Conservation (phyloP, 2,329 filamentous ascomycete species). For the Zymoseptoria pseudotritici region DNA sequence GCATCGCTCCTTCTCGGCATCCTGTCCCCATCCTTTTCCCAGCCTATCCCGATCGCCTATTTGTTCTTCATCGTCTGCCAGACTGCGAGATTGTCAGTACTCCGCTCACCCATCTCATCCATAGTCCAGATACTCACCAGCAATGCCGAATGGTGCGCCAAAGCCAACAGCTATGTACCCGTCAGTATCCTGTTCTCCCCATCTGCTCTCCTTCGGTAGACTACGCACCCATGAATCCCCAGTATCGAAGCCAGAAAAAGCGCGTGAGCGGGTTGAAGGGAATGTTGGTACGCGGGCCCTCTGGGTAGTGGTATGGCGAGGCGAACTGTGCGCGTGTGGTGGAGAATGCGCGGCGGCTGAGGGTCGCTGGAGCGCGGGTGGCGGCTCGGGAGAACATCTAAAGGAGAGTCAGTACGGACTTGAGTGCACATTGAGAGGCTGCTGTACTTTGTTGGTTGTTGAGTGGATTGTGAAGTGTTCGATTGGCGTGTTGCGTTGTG, state of each 20-base stretch:
- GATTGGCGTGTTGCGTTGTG: neutral
- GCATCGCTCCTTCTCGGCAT: neutral
- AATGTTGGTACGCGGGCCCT: constrained; percentile 88
- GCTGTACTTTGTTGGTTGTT: neutral
- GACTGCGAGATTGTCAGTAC: constrained; percentile 38
- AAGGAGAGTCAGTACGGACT: neutral
- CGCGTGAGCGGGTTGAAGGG: constrained; percentile 93
- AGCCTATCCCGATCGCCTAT: constrained; percentile 18
- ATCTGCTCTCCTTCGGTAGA: constrained; percentile 2
- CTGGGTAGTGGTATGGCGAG: constrained; percentile 96
- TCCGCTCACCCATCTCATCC: neutral
- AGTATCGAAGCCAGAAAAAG: constrained; percentile 78
- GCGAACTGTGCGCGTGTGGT: constrained; percentile 76
- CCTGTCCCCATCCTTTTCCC: neutral
- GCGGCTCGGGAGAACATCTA: constrained; percentile 3
- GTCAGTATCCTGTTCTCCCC: constrained; percentile 31
- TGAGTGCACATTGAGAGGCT: neutral
- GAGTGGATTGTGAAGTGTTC: neutral
- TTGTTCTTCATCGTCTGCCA: constrained; percentile 62
- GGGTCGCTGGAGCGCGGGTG: constrained; percentile 39
- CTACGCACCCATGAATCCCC: constrained; percentile 63
- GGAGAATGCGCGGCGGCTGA: constrained; percentile 90
- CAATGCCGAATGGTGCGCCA: constrained; percentile 53
- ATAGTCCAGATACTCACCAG: constrained; percentile 44
- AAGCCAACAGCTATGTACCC: constrained; percentile 48